Base-by-base conservation (phyloP, 352 stramenopile genomes). In the Phytophthora megakarya region DNA sequence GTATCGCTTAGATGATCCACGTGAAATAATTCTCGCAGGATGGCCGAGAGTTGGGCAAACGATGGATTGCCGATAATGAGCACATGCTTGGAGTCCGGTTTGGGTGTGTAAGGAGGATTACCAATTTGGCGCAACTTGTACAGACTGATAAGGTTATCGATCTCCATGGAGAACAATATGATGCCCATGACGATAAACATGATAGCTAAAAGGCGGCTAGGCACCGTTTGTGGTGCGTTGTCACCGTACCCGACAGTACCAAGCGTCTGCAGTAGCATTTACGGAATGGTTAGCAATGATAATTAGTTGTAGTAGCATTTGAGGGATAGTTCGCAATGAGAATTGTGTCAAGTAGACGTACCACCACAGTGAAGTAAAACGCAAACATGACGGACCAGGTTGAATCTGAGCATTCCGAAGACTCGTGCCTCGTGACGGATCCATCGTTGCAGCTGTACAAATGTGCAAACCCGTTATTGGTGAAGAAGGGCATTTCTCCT, bases 321-420 rank as follows among this genome's bases (percentile, higher is more conserved):
- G 21, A 22, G 48, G 2, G 45, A 50, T 13, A 8, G 16, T 65
- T 57, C 55, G 43, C 25, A 55, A 58, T n/a, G n/a, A n/a, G n/a
- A 19, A 23, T 43, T 46, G 12, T 12, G 28, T 30, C 18, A 11
- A 56, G 16, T 47, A 11, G 18, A 81, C 80, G 55, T 78, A 91
- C 81, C 69, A 95, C 86, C 46, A 95, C 82, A 38, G 85, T 95
- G 56, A 93, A 95, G 61, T 95, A 95, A 54, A 93, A 90, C 3
- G 86, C 89, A 58, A 93, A 95, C 84, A 93, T 95, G 74, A 95
- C 73, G 23, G 84, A 93, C 86, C 86, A 95, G 2, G 86, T 93
- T 59, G 90, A 69, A 15, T 75, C 70, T 7, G 69, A 67, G 52
- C 84, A 93, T 4, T 75, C 47, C 2, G 72, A 62, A 19, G 65